These are phyloP conservation scores for Picochlorum sp. DNA, from an alignment of 139 green algal genomes.

Conservation along the genomic window DNA sequence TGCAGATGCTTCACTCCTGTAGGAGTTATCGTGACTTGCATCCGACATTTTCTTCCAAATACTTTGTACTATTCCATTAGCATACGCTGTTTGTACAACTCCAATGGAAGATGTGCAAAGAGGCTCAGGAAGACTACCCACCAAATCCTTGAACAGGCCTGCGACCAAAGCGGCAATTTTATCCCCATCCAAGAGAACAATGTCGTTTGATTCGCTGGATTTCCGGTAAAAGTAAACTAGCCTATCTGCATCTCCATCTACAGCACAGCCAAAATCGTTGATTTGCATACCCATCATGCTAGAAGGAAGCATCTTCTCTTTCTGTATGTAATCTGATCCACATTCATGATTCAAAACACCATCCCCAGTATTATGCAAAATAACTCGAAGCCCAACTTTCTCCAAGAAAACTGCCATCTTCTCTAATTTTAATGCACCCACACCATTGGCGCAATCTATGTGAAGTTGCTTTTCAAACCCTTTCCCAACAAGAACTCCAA, in stretches of 20 bases:
- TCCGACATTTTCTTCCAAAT: slow-evolving; percentile 39
- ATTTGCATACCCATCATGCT: slow-evolving; percentile 29
- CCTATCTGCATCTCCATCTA: slow-evolving; percentile 95
- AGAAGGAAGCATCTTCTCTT: slow-evolving; percentile 54
- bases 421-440: slow-evolving; percentile 67
- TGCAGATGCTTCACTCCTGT: slow-evolving; percentile 95
- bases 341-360: slow-evolving; percentile 72
- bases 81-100: slow-evolving; percentile 97
- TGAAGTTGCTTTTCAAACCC: slow-evolving; percentile 32
- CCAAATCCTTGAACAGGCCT: slow-evolving; percentile 46
- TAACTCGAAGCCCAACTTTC: slow-evolving; percentile 30
- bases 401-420: slow-evolving; percentile 30
- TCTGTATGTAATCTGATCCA: slow-evolving; percentile 94
- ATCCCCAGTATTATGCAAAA: slow-evolving; percentile 34
- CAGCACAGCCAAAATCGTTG: slow-evolving; percentile 36
- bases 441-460: slow-evolving; percentile 92
- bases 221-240: slow-evolving; percentile 81
- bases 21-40: slow-evolving; percentile 34
- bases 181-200: slow-evolving; percentile 86
- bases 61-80: slow-evolving; percentile 83
- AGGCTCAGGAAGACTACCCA: slow-evolving; percentile 40
- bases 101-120: slow-evolving; percentile 40
- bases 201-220: not conserved
- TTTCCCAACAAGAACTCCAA: slow-evolving; percentile 11
- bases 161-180: slow-evolving; percentile 80